Conservation (phyloP, 2,329 filamentous ascomycete genomes). For the Xylariaceae sp. region DNA sequence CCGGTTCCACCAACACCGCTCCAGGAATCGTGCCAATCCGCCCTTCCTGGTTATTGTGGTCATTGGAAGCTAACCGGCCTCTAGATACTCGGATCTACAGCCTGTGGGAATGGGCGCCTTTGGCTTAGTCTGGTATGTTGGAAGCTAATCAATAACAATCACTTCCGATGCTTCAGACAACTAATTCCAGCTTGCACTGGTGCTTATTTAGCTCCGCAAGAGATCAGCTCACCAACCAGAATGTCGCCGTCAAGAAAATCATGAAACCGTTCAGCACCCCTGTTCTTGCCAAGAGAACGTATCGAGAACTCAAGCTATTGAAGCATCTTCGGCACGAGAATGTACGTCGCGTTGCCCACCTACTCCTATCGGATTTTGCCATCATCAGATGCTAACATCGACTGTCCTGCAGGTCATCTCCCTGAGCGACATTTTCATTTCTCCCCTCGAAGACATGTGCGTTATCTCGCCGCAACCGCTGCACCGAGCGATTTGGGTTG, state of each 20-base stretch:
- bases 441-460: conserved; percentile 96
- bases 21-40: conserved; percentile 5
- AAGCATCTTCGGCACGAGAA: conserved; percentile 98
- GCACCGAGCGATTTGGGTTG: neutral
- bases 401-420: conserved; percentile 71
- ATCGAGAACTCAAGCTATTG: conserved; percentile 92
- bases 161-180: neutral
- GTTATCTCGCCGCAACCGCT: conserved; percentile 32
- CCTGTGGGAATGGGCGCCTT: conserved; percentile 99
- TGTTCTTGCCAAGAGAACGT: conserved; percentile 94
- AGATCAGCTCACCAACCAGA: conserved; percentile 94
- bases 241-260: conserved; percentile 99
- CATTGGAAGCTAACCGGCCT: neutral
- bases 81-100: conserved; percentile 93
- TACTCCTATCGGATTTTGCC: neutral
- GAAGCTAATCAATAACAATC: conserved; percentile 9
- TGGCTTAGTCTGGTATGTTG: conserved; percentile 85
- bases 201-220: conserved; percentile 70
- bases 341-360: conserved; percentile 48
- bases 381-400: neutral
- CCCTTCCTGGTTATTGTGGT: neutral
- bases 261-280: conserved; percentile 99
- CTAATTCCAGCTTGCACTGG: neutral
- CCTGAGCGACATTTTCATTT: conserved; percentile 99
- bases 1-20: neutral